Percentiles rank a stretch among this genome's conserved stretches.
These are phyloP conservation scores for Tetradesmus obliquus DNA, from an alignment of 139 green algal species.

Conservation along the genomic window DNA sequence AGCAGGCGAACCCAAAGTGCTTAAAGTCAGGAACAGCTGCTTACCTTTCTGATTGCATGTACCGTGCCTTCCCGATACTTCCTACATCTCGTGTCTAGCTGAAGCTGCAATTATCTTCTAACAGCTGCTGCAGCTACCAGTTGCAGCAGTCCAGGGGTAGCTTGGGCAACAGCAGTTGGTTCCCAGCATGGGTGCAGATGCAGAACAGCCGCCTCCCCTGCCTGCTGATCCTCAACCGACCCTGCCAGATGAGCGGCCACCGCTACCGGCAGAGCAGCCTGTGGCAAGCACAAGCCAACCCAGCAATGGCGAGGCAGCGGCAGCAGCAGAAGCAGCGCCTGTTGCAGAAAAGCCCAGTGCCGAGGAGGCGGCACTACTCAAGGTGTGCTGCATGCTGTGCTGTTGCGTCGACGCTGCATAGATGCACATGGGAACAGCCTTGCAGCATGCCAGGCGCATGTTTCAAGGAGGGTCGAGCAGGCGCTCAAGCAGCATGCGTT, in stretches of 20 bases:
- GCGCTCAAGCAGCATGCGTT: not conserved
- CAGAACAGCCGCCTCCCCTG: constrained; percentile 5
- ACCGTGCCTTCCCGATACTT: too few relatives aligned
- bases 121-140: not conserved
- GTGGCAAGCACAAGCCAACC: not conserved
- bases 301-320: not conserved
- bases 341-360: not conserved
- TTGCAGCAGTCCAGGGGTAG: not conserved
- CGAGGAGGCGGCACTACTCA: constrained; percentile 33
- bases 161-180: not conserved
- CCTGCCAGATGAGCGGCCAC: not conserved
- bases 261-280: not conserved
- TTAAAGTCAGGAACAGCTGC: not conserved
- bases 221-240: not conserved
- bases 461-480: not conserved
- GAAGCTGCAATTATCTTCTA: not conserved
- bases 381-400: not conserved
- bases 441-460: not conserved
- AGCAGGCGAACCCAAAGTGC: not conserved
- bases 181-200: not conserved
- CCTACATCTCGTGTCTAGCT: too few relatives aligned
- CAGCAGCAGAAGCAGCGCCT: not conserved
- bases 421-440: not conserved
- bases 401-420: too few relatives aligned
- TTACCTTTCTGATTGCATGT: too few relatives aligned